Base-by-base conservation (phyloP, 768 basidiomycete species). In the Lactarius sp. region DNA sequence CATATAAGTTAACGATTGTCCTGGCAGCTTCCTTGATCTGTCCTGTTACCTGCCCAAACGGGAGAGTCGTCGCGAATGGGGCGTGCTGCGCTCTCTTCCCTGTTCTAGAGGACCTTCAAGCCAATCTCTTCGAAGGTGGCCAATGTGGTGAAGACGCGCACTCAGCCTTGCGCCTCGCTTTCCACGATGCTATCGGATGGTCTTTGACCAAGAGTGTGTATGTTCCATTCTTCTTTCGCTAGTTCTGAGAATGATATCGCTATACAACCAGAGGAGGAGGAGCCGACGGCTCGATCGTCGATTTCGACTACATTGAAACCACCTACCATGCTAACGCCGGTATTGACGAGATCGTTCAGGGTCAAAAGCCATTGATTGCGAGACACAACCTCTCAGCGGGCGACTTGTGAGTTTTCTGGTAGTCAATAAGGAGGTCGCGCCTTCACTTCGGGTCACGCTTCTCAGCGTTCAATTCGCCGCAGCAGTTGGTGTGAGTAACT, bases 401-500 rank as follows among this genome's bases (percentile, higher is more conserved):
- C 49, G 82, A 83, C 72, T 77, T 83, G 80, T 81, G 64, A 59
- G 78, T 72, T 13, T 51, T 41, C 2, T 49, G 3, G 16, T 50
- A 41, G 9, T 34, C 22, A n/a, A 27, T 27, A 27, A 27, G 27
- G 16, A 41, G 34, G 54, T 4, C 34, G 34, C 31, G 37, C 34
- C 9, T 27, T 41, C 53, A 59, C 10, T 36, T 22, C 9, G 37
- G n/a, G 36, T 14, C 33, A 41, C 8, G 3, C n/a, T 50, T 20
- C n/a, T 13, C 22, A 75, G 74, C 64, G 75, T 76, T 56, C 75
- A 74, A 53, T 73, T 75, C 47, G 70, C 73, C 14, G 70, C 70
- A 51, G 72, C 72, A 16, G 73, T 77, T 33, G 74, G 70, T 47
- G 64, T 76, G 7, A 67, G 69, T 34, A 76, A 76, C 61, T 77